Evolutionary conservation across 257 asterid genomes (phyloP), one percentile per base, ranked within the genome.

Genomic region (Solanum phureja): DNA sequence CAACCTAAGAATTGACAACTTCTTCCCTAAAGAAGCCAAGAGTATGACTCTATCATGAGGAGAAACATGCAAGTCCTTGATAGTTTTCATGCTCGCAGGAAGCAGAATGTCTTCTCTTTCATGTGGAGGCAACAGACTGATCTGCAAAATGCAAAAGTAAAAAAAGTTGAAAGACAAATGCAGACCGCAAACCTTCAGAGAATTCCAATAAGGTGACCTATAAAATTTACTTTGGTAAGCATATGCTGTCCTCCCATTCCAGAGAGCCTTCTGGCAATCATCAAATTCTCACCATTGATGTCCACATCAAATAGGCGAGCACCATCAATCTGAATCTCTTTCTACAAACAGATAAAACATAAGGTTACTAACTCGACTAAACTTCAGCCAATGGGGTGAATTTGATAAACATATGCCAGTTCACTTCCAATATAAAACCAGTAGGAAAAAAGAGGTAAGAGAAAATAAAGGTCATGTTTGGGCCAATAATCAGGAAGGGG

Each of bases 281-380:
- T 85, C 91, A 92, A 84, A 35, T 82, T 79, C 84, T 96, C 91
- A 89, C 92, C 87, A 81, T 84, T 88, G 89, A 91, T 74, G 91
- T 96, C 98, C 86, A 96, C 88, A 89, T 93, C 98, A 87, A 97
- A 96, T 81, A 97, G 91, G 56, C 99, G 96, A 52, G 98, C 99
- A 83, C 97, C 98, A 88, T 92, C 94, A 62, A 96, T 91, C 90
- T 88, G 94, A 88, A 93, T 89, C 60, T 92, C 95, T 81, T 88
- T 86, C 99, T 97, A 88, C 88, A 91, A 89, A 89, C 83, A 85
- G 37, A 68, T 46, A 29, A 89, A 46, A n/a, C 83, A 69, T 72
- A 40, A 44, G 38, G 87, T 88, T 60, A 87, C 37, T 58, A 34
- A 83, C 60, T 86, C 52, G 83, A 58, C 29, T 35, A 29, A 71